Evolutionary conservation across 352 stramenopile genomes (phyloP).

Genomic region (Phytophthora vignae): DNA sequence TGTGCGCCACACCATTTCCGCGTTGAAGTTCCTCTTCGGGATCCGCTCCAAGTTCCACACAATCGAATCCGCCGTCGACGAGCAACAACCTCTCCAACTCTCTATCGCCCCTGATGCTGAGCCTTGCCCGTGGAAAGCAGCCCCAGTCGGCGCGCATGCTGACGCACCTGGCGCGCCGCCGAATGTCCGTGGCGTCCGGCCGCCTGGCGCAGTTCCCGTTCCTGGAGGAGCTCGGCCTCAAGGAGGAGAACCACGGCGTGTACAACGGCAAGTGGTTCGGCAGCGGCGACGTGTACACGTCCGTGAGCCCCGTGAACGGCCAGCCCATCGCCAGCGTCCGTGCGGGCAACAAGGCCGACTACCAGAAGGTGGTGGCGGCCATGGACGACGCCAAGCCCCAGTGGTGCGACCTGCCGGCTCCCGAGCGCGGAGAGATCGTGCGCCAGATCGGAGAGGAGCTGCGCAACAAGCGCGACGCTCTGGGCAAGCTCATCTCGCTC

Average conservation of each 20-base stretch:
- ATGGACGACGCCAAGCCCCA: constrained; percentile 88
- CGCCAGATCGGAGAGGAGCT: constrained; percentile 92
- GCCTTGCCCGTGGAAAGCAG: constrained; percentile 27
- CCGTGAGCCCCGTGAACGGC: constrained; percentile 86
- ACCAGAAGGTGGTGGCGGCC: constrained; percentile 78
- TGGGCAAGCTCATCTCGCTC: constrained; percentile 91
- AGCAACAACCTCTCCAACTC: not conserved
- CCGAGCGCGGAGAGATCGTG: constrained; percentile 91
- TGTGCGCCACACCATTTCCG: constrained; percentile 15
- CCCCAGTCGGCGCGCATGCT: constrained; percentile 21
- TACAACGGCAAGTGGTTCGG: constrained; percentile 91
- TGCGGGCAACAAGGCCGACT: constrained; percentile 84
- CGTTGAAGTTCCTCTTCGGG: constrained; percentile 30
- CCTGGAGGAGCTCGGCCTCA: constrained; percentile 80
- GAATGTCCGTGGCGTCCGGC: constrained; percentile 40
- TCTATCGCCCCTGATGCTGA: constrained; percentile 31
- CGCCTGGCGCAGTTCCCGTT: constrained; percentile 68
- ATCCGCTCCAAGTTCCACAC: constrained; percentile 19
- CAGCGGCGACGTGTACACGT: constrained; percentile 83
- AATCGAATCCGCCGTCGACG: constrained; percentile 35
- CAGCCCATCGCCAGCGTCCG: constrained; percentile 86
- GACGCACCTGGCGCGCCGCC: constrained; percentile 26
- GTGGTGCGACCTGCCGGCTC: constrained; percentile 90
- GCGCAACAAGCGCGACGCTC: constrained; percentile 87
- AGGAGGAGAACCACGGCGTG: constrained; percentile 86